Evolutionary conservation across 176 grass and related monocot species (phyloP).

Genomic region (Aegilops sharonensis): DNA sequence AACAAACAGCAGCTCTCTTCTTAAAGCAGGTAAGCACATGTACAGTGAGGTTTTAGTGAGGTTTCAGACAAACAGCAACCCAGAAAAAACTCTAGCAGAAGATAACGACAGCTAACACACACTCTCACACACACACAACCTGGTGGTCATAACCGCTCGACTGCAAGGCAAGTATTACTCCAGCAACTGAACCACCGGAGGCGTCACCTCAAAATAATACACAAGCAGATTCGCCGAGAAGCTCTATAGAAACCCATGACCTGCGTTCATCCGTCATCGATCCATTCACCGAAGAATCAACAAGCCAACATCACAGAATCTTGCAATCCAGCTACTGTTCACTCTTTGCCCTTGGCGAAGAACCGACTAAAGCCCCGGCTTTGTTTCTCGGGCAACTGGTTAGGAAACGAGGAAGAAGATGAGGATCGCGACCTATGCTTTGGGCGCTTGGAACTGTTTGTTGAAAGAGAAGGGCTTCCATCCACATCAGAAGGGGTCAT

Average conservation of each 20-base stretch:
- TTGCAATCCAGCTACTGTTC: slow-evolving; percentile 35
- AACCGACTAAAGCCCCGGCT: slow-evolving; percentile 84
- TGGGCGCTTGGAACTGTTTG: slow-evolving; percentile 70
- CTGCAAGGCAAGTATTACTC: slow-evolving; percentile 42
- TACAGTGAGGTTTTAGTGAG: slow-evolving; percentile 69
- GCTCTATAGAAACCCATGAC: slow-evolving; percentile 33
- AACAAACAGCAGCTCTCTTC: slow-evolving; percentile 33
- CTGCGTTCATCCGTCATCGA: not conserved
- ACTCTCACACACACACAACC: slow-evolving; percentile 6
- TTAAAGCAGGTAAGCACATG: slow-evolving; percentile 59
- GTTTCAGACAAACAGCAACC: slow-evolving; percentile 52
- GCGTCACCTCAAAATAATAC: slow-evolving; percentile 38
- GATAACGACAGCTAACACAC: slow-evolving; percentile 34
- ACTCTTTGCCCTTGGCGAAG: slow-evolving; percentile 73
- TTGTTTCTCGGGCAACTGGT: slow-evolving; percentile 61
- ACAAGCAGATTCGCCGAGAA: slow-evolving; percentile 34
- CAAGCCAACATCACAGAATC: slow-evolving; percentile 5
- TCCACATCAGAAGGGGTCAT: slow-evolving; percentile 54
- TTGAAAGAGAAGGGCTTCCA: slow-evolving; percentile 46
- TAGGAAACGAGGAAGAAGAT: slow-evolving; percentile 59
- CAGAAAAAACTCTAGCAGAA: slow-evolving; percentile 31
- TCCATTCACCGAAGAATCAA: slow-evolving; percentile 20
- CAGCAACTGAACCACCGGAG: slow-evolving; percentile 47
- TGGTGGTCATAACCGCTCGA: slow-evolving; percentile 36
- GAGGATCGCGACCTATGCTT: slow-evolving; percentile 78